phyloP scores from a whole-genome alignment of 768 basidiomycete genomes.

The Russula sp. region DNA sequence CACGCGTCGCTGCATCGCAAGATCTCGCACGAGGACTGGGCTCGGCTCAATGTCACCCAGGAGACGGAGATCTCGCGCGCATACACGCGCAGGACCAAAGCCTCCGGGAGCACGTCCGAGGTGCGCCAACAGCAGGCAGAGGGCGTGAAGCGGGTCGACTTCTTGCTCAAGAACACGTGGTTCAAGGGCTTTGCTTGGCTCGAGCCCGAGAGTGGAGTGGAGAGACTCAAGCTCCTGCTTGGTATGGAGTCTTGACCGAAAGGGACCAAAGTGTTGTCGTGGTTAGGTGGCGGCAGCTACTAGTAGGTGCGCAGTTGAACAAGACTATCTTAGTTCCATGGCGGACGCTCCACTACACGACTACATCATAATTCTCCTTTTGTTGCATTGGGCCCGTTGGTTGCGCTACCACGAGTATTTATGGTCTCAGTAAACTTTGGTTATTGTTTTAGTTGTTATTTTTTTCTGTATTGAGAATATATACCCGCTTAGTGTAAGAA shows the following conservation, averaged over 20 bases:
- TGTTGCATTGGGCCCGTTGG: not conserved
- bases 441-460: too few species aligned
- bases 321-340: not conserved
- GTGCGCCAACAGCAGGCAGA: conserved; percentile 18
- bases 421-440: too few species aligned
- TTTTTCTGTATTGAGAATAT: not conserved
- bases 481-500: too few species aligned
- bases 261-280: not conserved
- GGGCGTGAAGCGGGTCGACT: conserved; percentile 25
- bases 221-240: conserved; percentile 15
- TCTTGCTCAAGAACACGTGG: conserved; percentile 16
- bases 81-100: conserved; percentile 23
- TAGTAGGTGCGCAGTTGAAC: not conserved
- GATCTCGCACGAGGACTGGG: conserved; percentile 24
- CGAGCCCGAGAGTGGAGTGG: conserved; percentile 19
- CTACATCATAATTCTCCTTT: not conserved
- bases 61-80: conserved; percentile 23
- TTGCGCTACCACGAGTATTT: too few species aligned
- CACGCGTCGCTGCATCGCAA: conserved; percentile 21
- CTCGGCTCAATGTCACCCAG: conserved; percentile 9
- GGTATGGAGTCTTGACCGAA: conserved; percentile 7
- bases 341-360: not conserved
- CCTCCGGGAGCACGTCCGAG: not conserved
- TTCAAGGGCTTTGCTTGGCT: conserved; percentile 24
- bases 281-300: not conserved